Conservation (phyloP, 2,329 filamentous ascomycete species). For the Aspergillus felis region DNA sequence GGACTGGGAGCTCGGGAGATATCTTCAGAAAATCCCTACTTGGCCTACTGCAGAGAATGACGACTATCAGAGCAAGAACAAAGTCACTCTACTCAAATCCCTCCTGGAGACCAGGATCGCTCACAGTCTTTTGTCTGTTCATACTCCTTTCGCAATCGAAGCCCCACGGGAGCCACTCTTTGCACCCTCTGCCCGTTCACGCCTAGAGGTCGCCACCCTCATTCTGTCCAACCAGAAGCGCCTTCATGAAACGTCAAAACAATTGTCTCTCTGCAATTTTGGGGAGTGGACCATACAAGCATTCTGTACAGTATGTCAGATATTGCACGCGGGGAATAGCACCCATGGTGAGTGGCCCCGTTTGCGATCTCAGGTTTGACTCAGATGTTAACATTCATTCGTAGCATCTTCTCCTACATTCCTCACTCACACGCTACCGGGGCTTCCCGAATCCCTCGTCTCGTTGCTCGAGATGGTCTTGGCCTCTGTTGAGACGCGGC, state of each 20-base stretch:
- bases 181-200: conserved; percentile 30
- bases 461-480: conserved; percentile 30
- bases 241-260: conserved; percentile 29
- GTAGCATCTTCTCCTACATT: conserved; percentile 11
- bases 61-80: conserved; percentile 22
- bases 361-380: not conserved
- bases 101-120: conserved; percentile 34
- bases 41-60: conserved; percentile 23
- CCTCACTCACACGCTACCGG: conserved; percentile 25
- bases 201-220: conserved; percentile 34
- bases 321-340: conserved; percentile 25
- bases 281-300: conserved; percentile 38
- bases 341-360: conserved; percentile 19
- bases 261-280: conserved; percentile 31
- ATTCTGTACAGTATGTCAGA: conserved; percentile 35
- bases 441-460: conserved; percentile 31
- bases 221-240: conserved; percentile 36
- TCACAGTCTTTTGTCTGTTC: conserved; percentile 36
- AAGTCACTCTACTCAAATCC: conserved; percentile 28
- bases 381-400: not conserved
- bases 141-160: conserved; percentile 38
- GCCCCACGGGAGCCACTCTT: conserved; percentile 30
- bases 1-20: conserved; percentile 36
- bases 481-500: conserved; percentile 27
- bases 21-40: conserved; percentile 30